Evolutionary conservation across 495 filamentous ascomycete genomes (phyloP), one percentile per base, ranked within the genome.

Genomic region (Daldinia childiae): DNA sequence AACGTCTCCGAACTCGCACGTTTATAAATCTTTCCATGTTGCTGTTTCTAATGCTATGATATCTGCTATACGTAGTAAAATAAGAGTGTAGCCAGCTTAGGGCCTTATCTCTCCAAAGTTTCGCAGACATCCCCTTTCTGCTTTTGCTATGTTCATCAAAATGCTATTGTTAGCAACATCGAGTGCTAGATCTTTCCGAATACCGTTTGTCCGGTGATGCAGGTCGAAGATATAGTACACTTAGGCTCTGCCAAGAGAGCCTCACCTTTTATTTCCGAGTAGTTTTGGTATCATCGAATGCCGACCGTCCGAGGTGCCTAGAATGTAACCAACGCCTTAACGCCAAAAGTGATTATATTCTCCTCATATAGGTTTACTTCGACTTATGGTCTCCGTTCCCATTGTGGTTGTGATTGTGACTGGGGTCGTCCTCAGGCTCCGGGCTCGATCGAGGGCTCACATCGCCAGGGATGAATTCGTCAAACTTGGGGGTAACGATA

Each of bases 391-490:
- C 19, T 24, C 59, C 64, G 43, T 77, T 64, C 7, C 70, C 66
- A 43, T 69, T 64, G 64, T 87, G 80, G 17, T 85, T 79, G 67
- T 88, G 78, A 24, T 78, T 74, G 38, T 82, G 73, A 9, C 83
- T 77, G 63, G 87, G 79, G 11, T 86, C 80, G 24, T 86, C 82
- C 68, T 92, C 89, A 17, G 88, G 87, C 78, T 96, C 92, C 0
- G 90, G 90, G 64, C 85, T 91, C 7, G 82, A 83, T 74, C 84
- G 81, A 3, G 87, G 83, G 65, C 86, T 90, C 5, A 90, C 83
- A 70, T 92, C 87, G 6, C 85, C 82, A 2, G 85, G 77, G 59
- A 97, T 93, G 72, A 97, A 97, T 77, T 96, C 92, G 74, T 95
- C 91, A 24, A 88, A 85, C 69, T 91, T 89, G 56, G 85, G 83